phyloP scores from a whole-genome alignment of 164 flowering plant species.

The Vitis labrusca region DNA sequence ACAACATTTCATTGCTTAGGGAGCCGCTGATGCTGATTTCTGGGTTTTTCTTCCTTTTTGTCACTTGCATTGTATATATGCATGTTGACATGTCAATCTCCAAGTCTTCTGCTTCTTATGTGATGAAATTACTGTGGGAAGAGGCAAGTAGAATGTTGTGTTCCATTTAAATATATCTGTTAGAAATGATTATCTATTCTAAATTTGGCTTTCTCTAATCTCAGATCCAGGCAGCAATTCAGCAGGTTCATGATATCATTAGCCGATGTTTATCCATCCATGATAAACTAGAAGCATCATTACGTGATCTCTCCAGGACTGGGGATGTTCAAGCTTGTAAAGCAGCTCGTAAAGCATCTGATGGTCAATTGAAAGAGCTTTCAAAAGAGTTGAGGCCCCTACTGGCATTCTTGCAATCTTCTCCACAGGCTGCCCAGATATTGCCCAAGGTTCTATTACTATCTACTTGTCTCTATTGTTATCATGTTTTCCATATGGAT shows the following conservation, averaged over 20 bases:
- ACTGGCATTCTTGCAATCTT: slow-evolving; percentile 67
- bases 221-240: slow-evolving; percentile 76
- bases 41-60: slow-evolving; percentile 76
- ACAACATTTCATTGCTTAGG: slow-evolving; percentile 61
- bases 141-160: slow-evolving; percentile 48
- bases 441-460: slow-evolving; percentile 61
- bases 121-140: slow-evolving; percentile 90
- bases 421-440: slow-evolving; percentile 66
- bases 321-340: slow-evolving; percentile 94
- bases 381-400: slow-evolving; percentile 80
- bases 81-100: slow-evolving; percentile 89
- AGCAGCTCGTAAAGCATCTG: slow-evolving; percentile 80
- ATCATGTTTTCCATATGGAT: background rate
- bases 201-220: slow-evolving; percentile 5
- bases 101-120: slow-evolving; percentile 82
- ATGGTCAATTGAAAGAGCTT: slow-evolving; percentile 65
- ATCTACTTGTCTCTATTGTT: background rate
- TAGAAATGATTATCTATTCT: background rate
- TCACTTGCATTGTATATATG: slow-evolving; percentile 68
- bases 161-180: background rate
- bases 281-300: slow-evolving; percentile 84
- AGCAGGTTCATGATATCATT: slow-evolving; percentile 56
- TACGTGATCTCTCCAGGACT: slow-evolving; percentile 84
- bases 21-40: slow-evolving; percentile 90
- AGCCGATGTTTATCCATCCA: slow-evolving; percentile 57